A percentile compares a stretch with the other conserved stretches of the same genome.
Conservation (phyloP, 495 filamentous ascomycete genomes). For the Hypoxylon perforatum region DNA sequence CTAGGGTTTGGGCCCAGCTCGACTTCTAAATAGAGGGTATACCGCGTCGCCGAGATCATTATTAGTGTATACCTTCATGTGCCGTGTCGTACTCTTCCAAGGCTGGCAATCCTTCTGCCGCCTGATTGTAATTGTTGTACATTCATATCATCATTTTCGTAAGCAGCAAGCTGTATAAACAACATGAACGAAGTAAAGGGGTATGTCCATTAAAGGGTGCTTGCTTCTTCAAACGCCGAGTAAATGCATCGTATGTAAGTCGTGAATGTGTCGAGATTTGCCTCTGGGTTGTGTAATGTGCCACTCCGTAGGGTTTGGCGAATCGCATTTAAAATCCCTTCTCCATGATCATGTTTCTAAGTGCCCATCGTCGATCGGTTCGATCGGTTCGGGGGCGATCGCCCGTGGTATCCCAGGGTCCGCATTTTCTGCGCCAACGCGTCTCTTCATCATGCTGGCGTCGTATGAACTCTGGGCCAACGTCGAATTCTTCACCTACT, state of each 20-base stretch:
- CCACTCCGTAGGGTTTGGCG: neutral
- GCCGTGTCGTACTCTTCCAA: constrained; percentile 18
- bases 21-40: constrained; percentile 22
- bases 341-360: constrained; percentile 58
- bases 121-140: constrained; percentile 35
- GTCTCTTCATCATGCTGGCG: constrained; percentile 91
- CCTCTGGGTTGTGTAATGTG: neutral
- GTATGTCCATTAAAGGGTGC: constrained; percentile 33
- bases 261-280: constrained; percentile 13
- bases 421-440: constrained; percentile 85
- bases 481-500: constrained; percentile 96
- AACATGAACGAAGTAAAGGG: constrained; percentile 27
- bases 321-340: constrained; percentile 5
- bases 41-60: constrained; percentile 20
- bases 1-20: constrained; percentile 5
- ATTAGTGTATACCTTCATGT: constrained; percentile 28
- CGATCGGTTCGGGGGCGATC: constrained; percentile 54
- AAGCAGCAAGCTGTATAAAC: constrained; percentile 29
- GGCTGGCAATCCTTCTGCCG: constrained; percentile 13
- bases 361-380: constrained; percentile 61
- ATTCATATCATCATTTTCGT: constrained; percentile 3
- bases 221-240: constrained; percentile 30
- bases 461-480: constrained; percentile 92
- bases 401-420: constrained; percentile 72
- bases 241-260: constrained; percentile 32